Percentiles rank a stretch among this genome's conserved stretches.
Conservation (phyloP, 2,329 filamentous ascomycete species). For the Daldinia sp. region DNA sequence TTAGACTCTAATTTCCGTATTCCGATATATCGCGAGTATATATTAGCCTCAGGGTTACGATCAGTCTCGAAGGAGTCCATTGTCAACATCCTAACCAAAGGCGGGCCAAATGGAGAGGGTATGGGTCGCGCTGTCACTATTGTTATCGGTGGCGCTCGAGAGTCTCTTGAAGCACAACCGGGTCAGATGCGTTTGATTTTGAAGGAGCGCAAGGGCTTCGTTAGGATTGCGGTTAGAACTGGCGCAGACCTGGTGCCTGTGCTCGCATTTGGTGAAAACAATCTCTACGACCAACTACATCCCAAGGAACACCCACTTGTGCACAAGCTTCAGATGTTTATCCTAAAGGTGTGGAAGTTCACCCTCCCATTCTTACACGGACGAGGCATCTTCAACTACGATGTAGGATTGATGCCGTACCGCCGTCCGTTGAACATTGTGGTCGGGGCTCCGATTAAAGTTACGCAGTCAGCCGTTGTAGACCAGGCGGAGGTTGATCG, state of each 20-base stretch:
- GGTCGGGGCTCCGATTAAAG: conserved; percentile 81
- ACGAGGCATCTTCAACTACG: conserved; percentile 94
- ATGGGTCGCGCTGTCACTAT: conserved; percentile 98
- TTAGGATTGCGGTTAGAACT: conserved; percentile 89
- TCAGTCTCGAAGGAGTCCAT: conserved; percentile 93
- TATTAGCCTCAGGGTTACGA: conserved; percentile 84
- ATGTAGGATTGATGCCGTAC: conserved; percentile 96
- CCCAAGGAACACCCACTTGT: conserved; percentile 79
- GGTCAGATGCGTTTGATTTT: conserved; percentile 80
- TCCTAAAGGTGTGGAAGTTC: conserved; percentile 89
- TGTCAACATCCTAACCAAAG: conserved; percentile 83
- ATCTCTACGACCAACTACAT: conserved; percentile 90
- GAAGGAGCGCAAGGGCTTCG: conserved; percentile 85
- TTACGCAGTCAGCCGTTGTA: conserved; percentile 69
- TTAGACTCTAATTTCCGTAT: conserved; percentile 96
- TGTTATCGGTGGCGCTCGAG: conserved; percentile 89
- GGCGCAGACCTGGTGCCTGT: conserved; percentile 96
- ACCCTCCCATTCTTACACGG: conserved; percentile 92
- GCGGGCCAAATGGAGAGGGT: conserved; percentile 78
- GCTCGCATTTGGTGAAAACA: conserved; percentile 93
- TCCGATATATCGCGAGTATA: conserved; percentile 92
- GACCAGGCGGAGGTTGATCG: conserved; percentile 79
- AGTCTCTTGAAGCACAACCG: conserved; percentile 89
- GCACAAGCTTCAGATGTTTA: conserved; percentile 80
- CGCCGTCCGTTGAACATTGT: conserved; percentile 87